These are phyloP conservation scores for Rheum nobile DNA, from an alignment of 148 eudicot species.

Conservation along the genomic window DNA sequence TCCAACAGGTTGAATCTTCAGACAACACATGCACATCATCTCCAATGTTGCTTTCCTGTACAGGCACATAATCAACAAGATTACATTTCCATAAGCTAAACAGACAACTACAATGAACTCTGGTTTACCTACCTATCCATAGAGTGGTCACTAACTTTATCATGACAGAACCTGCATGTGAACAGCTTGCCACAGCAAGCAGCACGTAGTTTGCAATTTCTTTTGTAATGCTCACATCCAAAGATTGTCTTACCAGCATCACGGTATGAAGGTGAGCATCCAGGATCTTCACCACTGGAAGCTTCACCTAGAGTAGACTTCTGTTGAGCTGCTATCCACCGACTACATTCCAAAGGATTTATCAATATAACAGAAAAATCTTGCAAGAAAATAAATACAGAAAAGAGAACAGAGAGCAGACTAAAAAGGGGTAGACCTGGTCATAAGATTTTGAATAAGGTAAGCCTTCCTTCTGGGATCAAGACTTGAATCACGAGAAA, in stretches of 20 bases:
- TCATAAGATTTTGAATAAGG: slow-evolving; percentile 89
- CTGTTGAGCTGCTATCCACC: slow-evolving; percentile 99
- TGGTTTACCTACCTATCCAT: slow-evolving; percentile 63
- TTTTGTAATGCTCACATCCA: slow-evolving; percentile 94
- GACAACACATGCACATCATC: slow-evolving; percentile 94
- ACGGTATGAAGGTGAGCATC: slow-evolving; percentile 63
- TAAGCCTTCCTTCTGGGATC: slow-evolving; percentile 97
- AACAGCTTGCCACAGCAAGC: slow-evolving; percentile 87
- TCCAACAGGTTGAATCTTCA: slow-evolving; percentile 82
- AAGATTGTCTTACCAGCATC: slow-evolving; percentile 54
- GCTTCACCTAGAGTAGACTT: slow-evolving; percentile 53
- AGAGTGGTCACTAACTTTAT: slow-evolving; percentile 93
- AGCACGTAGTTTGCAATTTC: slow-evolving; percentile 94
- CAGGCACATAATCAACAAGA: background rate
- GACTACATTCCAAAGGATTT: slow-evolving; percentile 29
- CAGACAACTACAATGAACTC: background rate
- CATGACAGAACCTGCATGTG: slow-evolving; percentile 90
- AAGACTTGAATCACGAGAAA: slow-evolving; percentile 85
- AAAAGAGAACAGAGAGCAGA: background rate
- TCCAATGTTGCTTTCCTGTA: slow-evolving; percentile 87
- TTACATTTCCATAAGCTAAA: background rate
- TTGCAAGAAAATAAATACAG: background rate
- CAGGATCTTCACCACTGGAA: slow-evolving; percentile 41
- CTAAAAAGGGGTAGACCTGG: slow-evolving; percentile 43
- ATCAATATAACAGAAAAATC: slow-evolving; percentile 1